Base-by-base conservation (phyloP, 768 basidiomycete species). In the Cantharellus anzutake region DNA sequence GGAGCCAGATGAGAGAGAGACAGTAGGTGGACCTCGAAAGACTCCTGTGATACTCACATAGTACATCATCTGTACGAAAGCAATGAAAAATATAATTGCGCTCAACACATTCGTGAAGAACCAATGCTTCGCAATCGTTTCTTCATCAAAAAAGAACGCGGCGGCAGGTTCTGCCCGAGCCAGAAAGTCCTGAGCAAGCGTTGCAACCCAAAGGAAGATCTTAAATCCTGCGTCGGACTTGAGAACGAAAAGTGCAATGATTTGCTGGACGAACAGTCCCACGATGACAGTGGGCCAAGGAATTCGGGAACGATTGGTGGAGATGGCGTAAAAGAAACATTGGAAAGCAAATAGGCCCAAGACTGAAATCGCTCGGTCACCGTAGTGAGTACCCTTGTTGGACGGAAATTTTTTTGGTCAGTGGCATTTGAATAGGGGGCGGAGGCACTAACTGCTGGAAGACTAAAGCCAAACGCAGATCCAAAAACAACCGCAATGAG, bases 1-100 rank as follows among this genome's bases (percentile, higher is more conserved):
- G 52, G 52, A 41, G 4, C 16, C 60, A 7, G 14, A 59, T 11
- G 29, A 34, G 3, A 37, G 2, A 20, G 63, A 35, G 62, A 20
- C 20, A 48, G 44, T 29, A 29, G 20, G 20, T 29, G 20, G 20
- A 29, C 20, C 20, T 29, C 20, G 20, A 29, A 29, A 29, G 20
- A 29, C 20, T 29, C 20, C 20, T 29, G 20, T 29, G 20, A 29
- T 64, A 35, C 61, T 66, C 71, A 69, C 70, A 62, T 91, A 85
- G 73, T 90, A 92, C 71, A 88, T 69, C 86, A 91, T 89, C 70
- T 92, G 88, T 59, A 92, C 80, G 64, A 88, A 84, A 37, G 91
- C 89, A 65, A 96, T 79, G 76, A 96, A 96, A 77, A 94, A 94
- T 67, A 96, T 88, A 69, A 94, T 85, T 20, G 83, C 78, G 5